Base-by-base conservation (phyloP, 345 rosid species). In the Citrus unshiu region DNA sequence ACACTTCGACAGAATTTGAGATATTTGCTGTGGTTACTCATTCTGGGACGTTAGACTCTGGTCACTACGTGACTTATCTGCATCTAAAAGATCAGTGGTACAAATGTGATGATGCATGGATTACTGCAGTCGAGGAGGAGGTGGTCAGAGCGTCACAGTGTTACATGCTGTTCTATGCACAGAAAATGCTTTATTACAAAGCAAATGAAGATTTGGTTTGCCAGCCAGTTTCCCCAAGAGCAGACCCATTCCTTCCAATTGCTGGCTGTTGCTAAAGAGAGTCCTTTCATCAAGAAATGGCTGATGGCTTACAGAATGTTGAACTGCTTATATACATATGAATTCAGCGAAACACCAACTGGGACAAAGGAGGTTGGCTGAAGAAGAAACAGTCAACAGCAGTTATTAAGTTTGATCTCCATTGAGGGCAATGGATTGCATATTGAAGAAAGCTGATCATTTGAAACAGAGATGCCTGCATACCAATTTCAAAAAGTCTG, bases 21-120 rank as follows among this genome's bases (percentile, higher is more conserved):
- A 88, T 95, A 54, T 93, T 92, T 85, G 98, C 98, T 7, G 93
- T 93, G 62, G 84, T 95, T 34, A 87, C 95, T 60, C 98, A 95
- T 80, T 85, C 94, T 1, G 98, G 98, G 72, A 93, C 85, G 86
- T 83, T 95, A 68, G 97, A 92, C 61, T 90, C 97, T 0, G 98
- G 98, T 61, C 98, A 95, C 74, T 93, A 95, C 29, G 91, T 91
- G 81, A 95, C 97, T 3, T 95, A 88, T 59, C 82, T 95, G 77
- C 90, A 93, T 68, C 82, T 92, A 29, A 81, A 88, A 77, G 87
- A 90, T 74, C 84, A 86, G 83, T 95, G 98, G 98, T 95, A 95
- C 84, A 92, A 73, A 88, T 95, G 98, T 74, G 98, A 95, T 39
- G 98, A 95, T 75, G 91, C 98, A 22, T 95, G 98, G 98, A 83